Evolutionary conservation across 176 grass and related monocot species (phyloP), one percentile per base, ranked within the genome.

Genomic region (Dendrocalamus sinicus): DNA sequence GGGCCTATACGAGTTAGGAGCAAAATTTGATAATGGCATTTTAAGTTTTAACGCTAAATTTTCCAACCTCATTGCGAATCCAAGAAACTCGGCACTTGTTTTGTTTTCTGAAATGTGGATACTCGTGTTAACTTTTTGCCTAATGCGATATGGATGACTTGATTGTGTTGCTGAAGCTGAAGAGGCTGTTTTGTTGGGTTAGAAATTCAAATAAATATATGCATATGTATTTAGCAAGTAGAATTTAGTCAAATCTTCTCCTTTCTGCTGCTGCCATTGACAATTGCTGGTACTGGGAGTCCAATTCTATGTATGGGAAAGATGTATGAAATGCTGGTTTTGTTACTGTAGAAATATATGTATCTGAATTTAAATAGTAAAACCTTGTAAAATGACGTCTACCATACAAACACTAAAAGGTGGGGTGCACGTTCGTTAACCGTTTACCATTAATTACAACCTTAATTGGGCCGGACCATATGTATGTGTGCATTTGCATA

Each of bases 111-210:
- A 48, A 44, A 68, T 23, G 67, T 23, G 17, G 51, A 80, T 80
- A 52, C 11, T 39, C 7, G 11, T 64, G 61, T 64, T 64, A 28
- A 64, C 23, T 64, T 28, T 28, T 64, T 28, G 2, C 10, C 2
- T 26, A 62, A 26, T 62, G 22, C 10, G 10, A 26, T 59, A 59
- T 59, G 22, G 55, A 68, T 45, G 46, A 58, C 39, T 85, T 70
- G 50, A 30, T 23, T 71, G 43, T 17, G 6, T 71, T 62, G 12
- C 41, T 51, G 75, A 28, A 73, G n/a, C 5, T 75, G 28, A 60
- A 53, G 23, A 58, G 13, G 15, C 39, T 73, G 11, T 83, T 88
- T 86, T 80, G 22, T 37, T 62, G 44, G 26, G 24, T 70, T 65
- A 16, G 32, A 59, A 75, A 67, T 60, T 66, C 59, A 59, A 51